phyloP scores from a whole-genome alignment of 2,329 filamentous ascomycete species.

The Lasiodiplodia gonubiensis region DNA sequence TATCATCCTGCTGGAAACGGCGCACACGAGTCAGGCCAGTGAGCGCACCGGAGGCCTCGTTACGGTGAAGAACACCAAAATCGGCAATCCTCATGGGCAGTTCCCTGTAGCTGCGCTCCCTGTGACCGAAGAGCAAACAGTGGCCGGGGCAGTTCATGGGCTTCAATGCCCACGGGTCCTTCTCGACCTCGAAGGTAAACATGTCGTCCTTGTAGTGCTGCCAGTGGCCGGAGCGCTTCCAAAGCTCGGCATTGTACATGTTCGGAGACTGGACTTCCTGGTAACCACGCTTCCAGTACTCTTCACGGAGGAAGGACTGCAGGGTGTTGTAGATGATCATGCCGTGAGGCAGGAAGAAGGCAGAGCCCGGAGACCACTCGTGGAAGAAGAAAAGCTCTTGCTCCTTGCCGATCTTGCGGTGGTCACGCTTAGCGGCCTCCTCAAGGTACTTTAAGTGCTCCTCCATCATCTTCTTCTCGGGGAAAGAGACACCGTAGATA shows the following conservation, averaged over 20 bases:
- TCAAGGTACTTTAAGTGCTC: constrained; percentile 95
- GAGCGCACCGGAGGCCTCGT: constrained; percentile 81
- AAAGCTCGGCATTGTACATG: constrained; percentile 92
- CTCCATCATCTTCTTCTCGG: constrained; percentile 92
- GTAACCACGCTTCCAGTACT: constrained; percentile 94
- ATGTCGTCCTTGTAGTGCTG: constrained; percentile 81
- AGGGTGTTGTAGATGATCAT: constrained; percentile 92
- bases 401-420: constrained; percentile 89
- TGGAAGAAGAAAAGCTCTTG: constrained; percentile 99
- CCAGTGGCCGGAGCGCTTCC: constrained; percentile 97
- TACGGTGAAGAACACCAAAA: constrained; percentile 85
- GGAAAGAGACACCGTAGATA: constrained; percentile 96
- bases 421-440: constrained; percentile 97
- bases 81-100: constrained; percentile 85
- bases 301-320: constrained; percentile 76
- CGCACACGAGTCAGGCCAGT: constrained; percentile 83
- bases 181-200: constrained; percentile 85
- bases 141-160: constrained; percentile 96
- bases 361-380: constrained; percentile 87
- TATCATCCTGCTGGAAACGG: constrained; percentile 89
- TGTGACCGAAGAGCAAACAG: constrained; percentile 79
- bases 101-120: constrained; percentile 76
- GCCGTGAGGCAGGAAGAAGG: constrained; percentile 91
- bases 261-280: constrained; percentile 95
- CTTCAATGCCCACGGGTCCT: constrained; percentile 84